Base-by-base conservation (phyloP, 345 rosid species). In the Camelina neglecta region DNA sequence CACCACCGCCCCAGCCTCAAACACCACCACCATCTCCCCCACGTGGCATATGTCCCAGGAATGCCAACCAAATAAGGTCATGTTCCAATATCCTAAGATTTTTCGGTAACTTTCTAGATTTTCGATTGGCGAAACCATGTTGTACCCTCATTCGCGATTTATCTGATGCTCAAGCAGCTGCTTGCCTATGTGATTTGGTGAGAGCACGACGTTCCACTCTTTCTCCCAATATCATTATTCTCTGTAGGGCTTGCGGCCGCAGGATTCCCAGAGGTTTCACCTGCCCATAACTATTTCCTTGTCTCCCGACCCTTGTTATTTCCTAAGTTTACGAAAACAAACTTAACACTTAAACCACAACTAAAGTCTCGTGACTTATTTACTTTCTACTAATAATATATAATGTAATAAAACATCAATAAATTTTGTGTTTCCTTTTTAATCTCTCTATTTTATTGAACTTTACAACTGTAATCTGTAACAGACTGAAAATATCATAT, bases 161-260 rank as follows among this genome's bases (percentile, higher is more conserved):
- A 20, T 64, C 77, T 31, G 77, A 54, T 33, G 39, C 8, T 55
- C 48, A 64, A 1, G 70, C 61, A 54, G 57, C 55, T 54, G 54
- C 63, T 13, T 73, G 77, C 33, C 20, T 73, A 54, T 73, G 70
- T 15, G 23, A 20, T 41, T 53, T 63, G 69, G 66, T 45, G 11
- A 45, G 15, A 69, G 63, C 53, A 41, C 29, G 39, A 39, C 4
- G 54, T 55, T 41, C 41, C 29, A 10, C 16, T 69, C 12, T 11
- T 7, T 56, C 73, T n/a, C 64, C 6, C 26, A 29, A 56, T 56
- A 41, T 69, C 8, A 29, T 10, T 29, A 16, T 69, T 13, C 53
- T 69, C 11, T 56, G 62, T 69, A 56, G 11, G 42, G 41, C 54
- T 41, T 55, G 73, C 11, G 73, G 64, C 2, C 73, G 73, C 7